Percentiles rank a stretch among this genome's conserved stretches.
These are phyloP conservation scores for Penicillium sp. DNA, from an alignment of 2,329 filamentous ascomycete species.

Conservation along the genomic window DNA sequence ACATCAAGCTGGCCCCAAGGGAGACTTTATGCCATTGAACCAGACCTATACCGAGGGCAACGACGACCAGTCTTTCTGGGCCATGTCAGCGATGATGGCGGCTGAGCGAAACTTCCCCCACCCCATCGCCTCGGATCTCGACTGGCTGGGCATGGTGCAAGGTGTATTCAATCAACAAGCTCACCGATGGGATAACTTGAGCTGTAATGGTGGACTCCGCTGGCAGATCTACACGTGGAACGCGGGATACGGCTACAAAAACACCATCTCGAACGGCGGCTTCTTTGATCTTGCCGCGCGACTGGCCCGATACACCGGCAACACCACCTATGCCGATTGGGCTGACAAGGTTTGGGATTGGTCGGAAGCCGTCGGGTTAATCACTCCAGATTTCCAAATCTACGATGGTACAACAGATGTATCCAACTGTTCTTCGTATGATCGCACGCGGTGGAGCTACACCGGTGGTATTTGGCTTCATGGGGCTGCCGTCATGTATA, in stretches of 20 bases:
- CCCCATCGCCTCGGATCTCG: constrained; percentile 50
- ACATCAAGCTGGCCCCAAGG: constrained; percentile 34
- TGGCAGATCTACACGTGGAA: constrained; percentile 34
- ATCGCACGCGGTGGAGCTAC: constrained; percentile 53
- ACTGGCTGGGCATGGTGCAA: constrained; percentile 73
- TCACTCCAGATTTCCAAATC: constrained; percentile 46
- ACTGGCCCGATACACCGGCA: constrained; percentile 27
- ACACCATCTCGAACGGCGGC: constrained; percentile 30
- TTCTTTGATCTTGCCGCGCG: constrained; percentile 30
- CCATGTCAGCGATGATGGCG: constrained; percentile 50
- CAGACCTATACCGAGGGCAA: constrained; percentile 45
- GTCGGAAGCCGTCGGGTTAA: constrained; percentile 47
- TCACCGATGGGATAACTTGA: constrained; percentile 59
- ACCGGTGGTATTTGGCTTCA: constrained; percentile 52
- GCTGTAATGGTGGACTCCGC: constrained; percentile 64
- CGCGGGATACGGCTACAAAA: constrained; percentile 30
- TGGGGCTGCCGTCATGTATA: constrained; percentile 48
- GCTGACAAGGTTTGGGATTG: constrained; percentile 60
- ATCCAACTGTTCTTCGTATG: constrained; percentile 46
- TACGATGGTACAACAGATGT: constrained; percentile 51
- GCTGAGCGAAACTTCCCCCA: constrained; percentile 43
- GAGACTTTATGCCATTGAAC: constrained; percentile 38
- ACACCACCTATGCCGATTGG: constrained; percentile 49
- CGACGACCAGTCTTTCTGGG: constrained; percentile 56
- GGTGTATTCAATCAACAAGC: constrained; percentile 76